These are phyloP conservation scores for Phoma herbarum DNA, from an alignment of 2,329 filamentous ascomycete species.

Conservation along the genomic window DNA sequence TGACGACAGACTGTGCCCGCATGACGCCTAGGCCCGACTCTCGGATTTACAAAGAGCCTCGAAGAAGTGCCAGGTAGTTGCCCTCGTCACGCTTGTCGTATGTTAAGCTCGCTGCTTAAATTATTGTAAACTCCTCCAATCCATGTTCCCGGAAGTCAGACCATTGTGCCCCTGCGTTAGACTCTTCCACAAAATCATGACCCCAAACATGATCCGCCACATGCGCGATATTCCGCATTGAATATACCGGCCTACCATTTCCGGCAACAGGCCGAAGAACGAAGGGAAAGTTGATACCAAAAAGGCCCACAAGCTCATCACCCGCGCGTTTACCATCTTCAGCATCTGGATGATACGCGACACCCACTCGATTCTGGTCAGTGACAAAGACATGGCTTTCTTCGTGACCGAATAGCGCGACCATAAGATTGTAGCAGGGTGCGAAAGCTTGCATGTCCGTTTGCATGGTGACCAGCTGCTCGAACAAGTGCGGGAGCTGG, in stretches of 20 bases:
- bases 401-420: conserved; percentile 5
- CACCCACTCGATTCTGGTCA: neutral
- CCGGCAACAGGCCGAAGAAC: conserved; percentile 10
- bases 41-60: too few species aligned
- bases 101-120: neutral
- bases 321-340: conserved; percentile 6
- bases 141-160: neutral
- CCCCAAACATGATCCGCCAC: conserved; percentile 18
- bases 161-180: neutral
- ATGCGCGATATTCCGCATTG: conserved; percentile 25
- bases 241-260: neutral
- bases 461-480: too few species aligned
- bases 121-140: conserved; percentile 1
- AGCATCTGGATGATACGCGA: conserved; percentile 13
- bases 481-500: neutral
- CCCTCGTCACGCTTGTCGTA: too few species aligned
- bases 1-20: too few species aligned
- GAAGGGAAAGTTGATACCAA: conserved; percentile 31
- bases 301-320: conserved; percentile 24
- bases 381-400: conserved; percentile 2
- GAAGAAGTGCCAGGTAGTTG: neutral
- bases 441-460: too few species aligned
- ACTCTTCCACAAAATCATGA: conserved; percentile 13
- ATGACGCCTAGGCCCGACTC: too few species aligned
- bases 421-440: conserved; percentile 5